Evolutionary conservation across 331 rosid species (phyloP).

Genomic region (Phaseolus coccineus): DNA sequence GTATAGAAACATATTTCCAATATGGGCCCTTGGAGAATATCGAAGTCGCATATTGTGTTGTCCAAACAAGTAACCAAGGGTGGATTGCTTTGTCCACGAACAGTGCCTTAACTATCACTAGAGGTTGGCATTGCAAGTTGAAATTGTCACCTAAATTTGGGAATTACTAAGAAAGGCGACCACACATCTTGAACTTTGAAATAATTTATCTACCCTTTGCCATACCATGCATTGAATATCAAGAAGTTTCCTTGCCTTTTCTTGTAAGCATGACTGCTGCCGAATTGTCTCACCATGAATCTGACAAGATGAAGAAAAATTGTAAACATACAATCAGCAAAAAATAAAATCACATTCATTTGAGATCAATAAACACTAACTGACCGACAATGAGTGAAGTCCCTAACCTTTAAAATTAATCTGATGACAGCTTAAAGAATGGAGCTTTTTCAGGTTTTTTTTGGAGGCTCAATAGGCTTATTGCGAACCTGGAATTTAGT

Average conservation of each 20-base stretch:
- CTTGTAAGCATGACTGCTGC: constrained; percentile 68
- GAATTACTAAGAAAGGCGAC: constrained; percentile 81
- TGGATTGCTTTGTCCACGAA: neutral
- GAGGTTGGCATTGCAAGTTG: constrained; percentile 10
- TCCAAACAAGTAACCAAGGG: neutral
- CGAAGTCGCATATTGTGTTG: constrained; percentile 51
- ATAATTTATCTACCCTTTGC: constrained; percentile 79
- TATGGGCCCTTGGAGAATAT: constrained; percentile 84
- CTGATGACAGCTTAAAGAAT: constrained; percentile 90
- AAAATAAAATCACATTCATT: neutral
- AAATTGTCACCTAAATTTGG: constrained; percentile 56
- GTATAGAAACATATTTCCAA: constrained; percentile 74
- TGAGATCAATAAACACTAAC: constrained; percentile 8
- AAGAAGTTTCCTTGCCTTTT: constrained; percentile 79
- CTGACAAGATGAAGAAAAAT: constrained; percentile 51
- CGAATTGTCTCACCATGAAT: constrained; percentile 90
- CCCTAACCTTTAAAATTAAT: constrained; percentile 81
- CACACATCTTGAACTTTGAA: constrained; percentile 79
- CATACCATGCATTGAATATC: constrained; percentile 81
- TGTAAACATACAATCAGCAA: constrained; percentile 10
- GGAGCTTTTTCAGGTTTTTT: constrained; percentile 95
- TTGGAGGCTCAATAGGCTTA: constrained; percentile 94
- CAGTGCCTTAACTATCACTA: constrained; percentile 2
- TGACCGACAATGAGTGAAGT: constrained; percentile 13
- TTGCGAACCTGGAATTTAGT: constrained; percentile 72